These are phyloP conservation scores for Daldinia eschscholtzii DNA, from an alignment of 2,329 filamentous ascomycete species.

Conservation along the genomic window DNA sequence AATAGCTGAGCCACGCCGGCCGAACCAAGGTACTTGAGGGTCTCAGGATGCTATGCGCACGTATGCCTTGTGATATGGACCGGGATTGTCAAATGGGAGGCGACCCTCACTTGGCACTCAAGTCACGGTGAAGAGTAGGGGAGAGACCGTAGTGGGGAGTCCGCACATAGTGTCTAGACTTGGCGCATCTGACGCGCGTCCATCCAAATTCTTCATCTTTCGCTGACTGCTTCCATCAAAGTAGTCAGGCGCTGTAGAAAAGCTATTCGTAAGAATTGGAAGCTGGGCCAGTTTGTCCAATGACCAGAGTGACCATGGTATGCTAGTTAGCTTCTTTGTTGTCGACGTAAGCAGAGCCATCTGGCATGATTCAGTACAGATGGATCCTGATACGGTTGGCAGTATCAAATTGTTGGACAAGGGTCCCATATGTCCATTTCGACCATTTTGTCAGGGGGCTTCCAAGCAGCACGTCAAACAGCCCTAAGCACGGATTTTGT, in stretches of 20 bases:
- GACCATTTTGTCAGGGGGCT: constrained; percentile 11
- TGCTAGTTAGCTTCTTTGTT: constrained; percentile 6
- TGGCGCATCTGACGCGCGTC: constrained; percentile 44
- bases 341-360: constrained; percentile 28
- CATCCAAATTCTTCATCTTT: constrained; percentile 24
- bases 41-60: constrained; percentile 29
- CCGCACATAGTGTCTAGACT: constrained; percentile 37
- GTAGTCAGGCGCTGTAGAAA: constrained; percentile 24
- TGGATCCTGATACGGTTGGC: constrained; percentile 36
- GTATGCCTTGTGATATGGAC: constrained; percentile 30
- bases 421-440: constrained; percentile 13
- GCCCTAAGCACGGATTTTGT: constrained; percentile 30
- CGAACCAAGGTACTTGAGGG: constrained; percentile 34
- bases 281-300: constrained; percentile 18
- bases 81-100: constrained; percentile 27
- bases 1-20: constrained; percentile 44
- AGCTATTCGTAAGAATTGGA: constrained; percentile 19
- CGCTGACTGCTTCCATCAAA: constrained; percentile 8
- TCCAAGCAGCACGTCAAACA: constrained; percentile 36
- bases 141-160: constrained; percentile 37
- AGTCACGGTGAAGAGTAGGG: constrained; percentile 21
- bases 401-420: constrained; percentile 32
- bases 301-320: not conserved
- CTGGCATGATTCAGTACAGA: constrained; percentile 23
- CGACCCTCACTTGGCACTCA: constrained; percentile 23